Evolutionary conservation across 148 eudicot genomes (phyloP), one percentile per base, ranked within the genome.

Genomic region (Oxyria digyna): DNA sequence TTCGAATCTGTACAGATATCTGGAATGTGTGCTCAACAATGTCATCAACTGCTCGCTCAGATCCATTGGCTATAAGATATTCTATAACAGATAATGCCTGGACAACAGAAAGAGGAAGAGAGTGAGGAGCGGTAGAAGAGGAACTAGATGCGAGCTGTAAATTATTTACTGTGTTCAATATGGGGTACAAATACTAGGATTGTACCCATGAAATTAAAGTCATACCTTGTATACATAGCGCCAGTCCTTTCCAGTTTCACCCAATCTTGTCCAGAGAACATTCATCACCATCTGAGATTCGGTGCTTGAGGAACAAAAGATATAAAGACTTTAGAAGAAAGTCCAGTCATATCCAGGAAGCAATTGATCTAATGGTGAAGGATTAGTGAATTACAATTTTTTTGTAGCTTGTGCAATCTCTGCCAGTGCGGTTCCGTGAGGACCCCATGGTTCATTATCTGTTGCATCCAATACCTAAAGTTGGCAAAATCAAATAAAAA

Each of bases 41-140:
- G 80, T 94, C 99, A 82, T 94, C 99, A 74, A 94, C 93, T 52
- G 99, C 91, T 72, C 97, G 96, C 66, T 94, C 99, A 73, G 99
- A 84, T 79, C 99, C 99, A 84, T 94, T 84, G 27, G 85, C 85
- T 70, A 91, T 87, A 86, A 94, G 87, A 82, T 94, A 90, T 85
- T 90, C 99, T 74, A 94, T 88, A 68, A 91, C 97, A 74, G 97
- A 77, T 77, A 91, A 82, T 77, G 97, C 77, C 97, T 91, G 74
- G 68, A 21, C 37, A 64, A 74, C 24, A 72, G 32, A 21, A 49
- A 66, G 66, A 66, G 57, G 40, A 23, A 52, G 59, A 21, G 59
- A 52, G 59, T 52, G 14, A 52, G 59, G 59, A 8, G 31, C 24
- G 26, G 59, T 27, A 21, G 31, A 8, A 11, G 14, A 52, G 59